phyloP scores from a whole-genome alignment of 768 basidiomycete genomes.

The Tricholoma hemisulphureum region DNA sequence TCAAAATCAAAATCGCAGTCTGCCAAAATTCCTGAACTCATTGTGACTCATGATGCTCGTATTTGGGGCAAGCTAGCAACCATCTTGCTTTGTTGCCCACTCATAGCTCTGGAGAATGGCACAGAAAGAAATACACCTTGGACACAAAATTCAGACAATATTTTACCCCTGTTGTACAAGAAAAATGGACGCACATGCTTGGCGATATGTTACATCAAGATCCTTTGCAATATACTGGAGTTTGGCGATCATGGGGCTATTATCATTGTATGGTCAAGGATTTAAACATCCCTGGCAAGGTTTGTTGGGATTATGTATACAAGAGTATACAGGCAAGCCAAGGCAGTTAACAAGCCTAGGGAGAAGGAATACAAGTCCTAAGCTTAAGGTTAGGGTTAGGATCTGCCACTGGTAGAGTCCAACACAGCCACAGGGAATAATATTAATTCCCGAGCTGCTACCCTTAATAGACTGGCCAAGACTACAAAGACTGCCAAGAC shows the following conservation, averaged over 20 bases:
- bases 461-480: no score
- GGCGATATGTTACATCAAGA: slow-evolving; percentile 3
- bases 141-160: slow-evolving; percentile 7
- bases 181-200: slow-evolving; percentile 1
- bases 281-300: slow-evolving; percentile 1
- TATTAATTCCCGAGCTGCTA: no score
- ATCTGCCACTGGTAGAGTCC: no score
- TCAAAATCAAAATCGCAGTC: not conserved
- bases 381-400: no score
- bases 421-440: no score
- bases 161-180: slow-evolving; percentile 1
- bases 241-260: slow-evolving; percentile 2
- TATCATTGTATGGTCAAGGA: not conserved
- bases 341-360: no score
- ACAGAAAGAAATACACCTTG: not conserved
- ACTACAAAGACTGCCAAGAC: no score
- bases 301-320: no score
- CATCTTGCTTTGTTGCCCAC: not conserved
- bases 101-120: no score
- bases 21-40: not conserved
- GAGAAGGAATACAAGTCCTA: no score
- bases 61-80: not conserved
- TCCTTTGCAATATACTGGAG: not conserved
- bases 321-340: no score
- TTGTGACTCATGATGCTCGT: not conserved